A percentile compares a stretch with the other conserved stretches of the same genome.
phyloP scores from a whole-genome alignment of 805 yeast genomes.

The Candida boleticola region DNA sequence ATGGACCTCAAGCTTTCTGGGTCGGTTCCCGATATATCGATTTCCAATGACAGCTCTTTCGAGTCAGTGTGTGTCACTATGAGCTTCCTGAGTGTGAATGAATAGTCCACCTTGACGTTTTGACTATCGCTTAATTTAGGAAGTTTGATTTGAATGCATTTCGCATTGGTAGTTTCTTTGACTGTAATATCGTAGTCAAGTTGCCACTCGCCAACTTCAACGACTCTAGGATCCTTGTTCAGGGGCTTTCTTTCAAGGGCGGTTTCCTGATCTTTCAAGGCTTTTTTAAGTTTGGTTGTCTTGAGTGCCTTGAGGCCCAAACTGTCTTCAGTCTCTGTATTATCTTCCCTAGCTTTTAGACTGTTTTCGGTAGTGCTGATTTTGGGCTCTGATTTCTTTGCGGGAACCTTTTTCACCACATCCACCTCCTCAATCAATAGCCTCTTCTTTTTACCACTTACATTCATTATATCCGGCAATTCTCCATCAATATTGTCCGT shows the following conservation, averaged over 20 bases:
- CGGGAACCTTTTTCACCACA: constrained; percentile 9
- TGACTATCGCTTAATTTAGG: constrained; percentile 4
- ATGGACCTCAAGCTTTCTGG: constrained; percentile 9
- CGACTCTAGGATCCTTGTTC: too few species aligned
- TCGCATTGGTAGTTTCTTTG: not conserved
- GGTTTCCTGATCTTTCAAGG: too few species aligned
- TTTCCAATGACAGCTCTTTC: not conserved
- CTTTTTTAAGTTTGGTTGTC: not conserved
- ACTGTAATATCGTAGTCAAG: not conserved
- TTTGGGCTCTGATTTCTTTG: not conserved
- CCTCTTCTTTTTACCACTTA: constrained; percentile 20
- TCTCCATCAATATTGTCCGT: constrained; percentile 17
- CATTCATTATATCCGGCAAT: constrained; percentile 31
- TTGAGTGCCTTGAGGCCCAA: not conserved
- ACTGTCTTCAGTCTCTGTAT: not conserved
- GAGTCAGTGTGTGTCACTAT: not conserved
- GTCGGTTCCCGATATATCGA: not conserved
- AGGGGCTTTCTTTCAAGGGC: too few species aligned
- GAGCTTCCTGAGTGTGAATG: not conserved
- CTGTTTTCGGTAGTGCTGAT: not conserved
- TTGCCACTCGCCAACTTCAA: not conserved
- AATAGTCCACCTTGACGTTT: not conserved
- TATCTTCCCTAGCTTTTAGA: not conserved
- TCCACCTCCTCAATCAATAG: constrained; percentile 58
- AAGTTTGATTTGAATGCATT: constrained; percentile 8